Evolutionary conservation across 2,329 filamentous ascomycete genomes (phyloP).

Genomic region (Coniochaeta pulveracea): DNA sequence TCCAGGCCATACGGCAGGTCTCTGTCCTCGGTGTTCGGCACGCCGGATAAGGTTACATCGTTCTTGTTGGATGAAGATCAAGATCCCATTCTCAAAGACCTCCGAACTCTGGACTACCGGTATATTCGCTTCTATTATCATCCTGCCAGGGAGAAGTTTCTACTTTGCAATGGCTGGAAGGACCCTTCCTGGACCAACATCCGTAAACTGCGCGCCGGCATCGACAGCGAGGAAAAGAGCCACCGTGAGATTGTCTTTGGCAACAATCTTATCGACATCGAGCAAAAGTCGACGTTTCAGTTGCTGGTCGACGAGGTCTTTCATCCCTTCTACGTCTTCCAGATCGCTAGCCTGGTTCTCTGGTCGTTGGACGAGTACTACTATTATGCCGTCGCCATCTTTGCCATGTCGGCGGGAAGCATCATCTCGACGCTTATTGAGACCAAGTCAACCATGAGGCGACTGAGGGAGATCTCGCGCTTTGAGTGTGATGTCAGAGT

Average conservation of each 20-base stretch:
- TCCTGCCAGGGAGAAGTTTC: conserved; percentile 77
- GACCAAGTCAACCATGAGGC: conserved; percentile 83
- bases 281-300: conserved; percentile 74
- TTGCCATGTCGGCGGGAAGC: conserved; percentile 86
- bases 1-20: conserved; percentile 40
- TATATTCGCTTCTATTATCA: conserved; percentile 93
- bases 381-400: conserved; percentile 93
- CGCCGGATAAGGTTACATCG: conserved; percentile 46
- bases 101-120: conserved; percentile 79
- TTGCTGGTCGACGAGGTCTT: conserved; percentile 88
- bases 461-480: conserved; percentile 79
- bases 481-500: conserved; percentile 96
- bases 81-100: conserved; percentile 63
- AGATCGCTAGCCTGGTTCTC: conserved; percentile 83
- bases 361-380: conserved; percentile 97
- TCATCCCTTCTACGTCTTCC: conserved; percentile 97
- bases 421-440: conserved; percentile 84
- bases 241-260: conserved; percentile 81
- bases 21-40: conserved; percentile 55
- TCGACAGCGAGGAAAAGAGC: conserved; percentile 82
- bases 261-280: conserved; percentile 81
- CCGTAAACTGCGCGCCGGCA: conserved; percentile 60
- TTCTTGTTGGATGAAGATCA: conserved; percentile 53
- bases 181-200: conserved; percentile 82
- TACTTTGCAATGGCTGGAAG: conserved; percentile 83